Conservation (phyloP, 371 early-diverging fungal genomes). For the Funneliformis caledonium region DNA sequence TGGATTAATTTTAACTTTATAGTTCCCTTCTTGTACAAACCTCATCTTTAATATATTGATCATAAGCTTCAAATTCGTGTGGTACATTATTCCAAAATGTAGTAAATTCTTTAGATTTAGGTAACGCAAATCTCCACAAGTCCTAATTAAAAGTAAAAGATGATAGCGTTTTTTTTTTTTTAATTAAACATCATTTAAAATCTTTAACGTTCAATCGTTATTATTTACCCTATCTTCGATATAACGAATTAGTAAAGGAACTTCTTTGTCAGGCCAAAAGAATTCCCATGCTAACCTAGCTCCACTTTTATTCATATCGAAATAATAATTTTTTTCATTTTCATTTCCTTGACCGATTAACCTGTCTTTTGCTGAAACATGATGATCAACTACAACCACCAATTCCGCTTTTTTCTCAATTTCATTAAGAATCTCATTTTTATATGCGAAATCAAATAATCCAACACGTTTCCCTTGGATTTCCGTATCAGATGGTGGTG, state of each 20-base stretch:
- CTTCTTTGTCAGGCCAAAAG: conserved; percentile 17
- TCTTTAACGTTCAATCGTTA: neutral
- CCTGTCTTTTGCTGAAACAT: neutral
- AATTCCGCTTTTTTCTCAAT: conserved; percentile 14
- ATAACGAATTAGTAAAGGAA: conserved; percentile 11
- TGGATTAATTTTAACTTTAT: too few species aligned
- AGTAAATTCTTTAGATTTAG: conserved; percentile 12
- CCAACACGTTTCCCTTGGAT: conserved; percentile 3
- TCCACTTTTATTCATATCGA: conserved; percentile 29
- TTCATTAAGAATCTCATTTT: neutral
- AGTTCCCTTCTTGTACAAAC: neutral
- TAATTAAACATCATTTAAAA: neutral
- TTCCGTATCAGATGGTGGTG: neutral
- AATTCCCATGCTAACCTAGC: conserved; percentile 30
- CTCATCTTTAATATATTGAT: conserved; percentile 11
- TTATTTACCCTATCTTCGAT: conserved; percentile 5
- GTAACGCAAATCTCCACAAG: conserved; percentile 12
- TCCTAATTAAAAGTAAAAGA: neutral
- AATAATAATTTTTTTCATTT: conserved; percentile 12
- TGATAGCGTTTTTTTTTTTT: neutral
- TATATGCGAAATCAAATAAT: conserved; percentile 5
- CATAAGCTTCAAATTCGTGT: neutral
- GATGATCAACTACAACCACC: conserved; percentile 1
- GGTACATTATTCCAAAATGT: neutral
- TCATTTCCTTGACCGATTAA: neutral